phyloP scores from a whole-genome alignment of 768 basidiomycete genomes.

The Lyophyllum decastes region DNA sequence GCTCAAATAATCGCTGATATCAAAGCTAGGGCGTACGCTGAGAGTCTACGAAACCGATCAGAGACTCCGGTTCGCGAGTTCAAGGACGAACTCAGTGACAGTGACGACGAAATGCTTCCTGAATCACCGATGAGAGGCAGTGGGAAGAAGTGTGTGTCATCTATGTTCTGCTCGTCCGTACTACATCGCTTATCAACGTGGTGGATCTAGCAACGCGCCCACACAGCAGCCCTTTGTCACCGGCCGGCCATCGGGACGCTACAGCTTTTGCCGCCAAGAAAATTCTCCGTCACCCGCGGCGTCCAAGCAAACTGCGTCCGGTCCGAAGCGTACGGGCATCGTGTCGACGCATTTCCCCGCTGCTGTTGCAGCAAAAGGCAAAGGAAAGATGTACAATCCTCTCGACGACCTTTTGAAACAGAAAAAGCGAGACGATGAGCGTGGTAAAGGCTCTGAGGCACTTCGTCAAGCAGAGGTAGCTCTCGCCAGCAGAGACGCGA shows the following conservation, averaged over 20 bases:
- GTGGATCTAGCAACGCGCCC: not conserved
- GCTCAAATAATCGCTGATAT: constrained; percentile 64
- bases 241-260: not conserved
- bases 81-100: constrained; percentile 48
- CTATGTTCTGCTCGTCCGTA: not conserved
- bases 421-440: constrained; percentile 41
- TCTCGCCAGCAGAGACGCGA: constrained; percentile 28
- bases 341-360: constrained; percentile 8
- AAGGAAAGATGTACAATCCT: constrained; percentile 40
- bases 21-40: constrained; percentile 59
- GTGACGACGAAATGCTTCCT: constrained; percentile 44
- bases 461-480: constrained; percentile 47
- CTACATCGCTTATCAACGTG: not conserved
- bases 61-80: constrained; percentile 33
- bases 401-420: constrained; percentile 57
- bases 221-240: not conserved
- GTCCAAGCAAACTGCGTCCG: not conserved
- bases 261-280: constrained; percentile 9
- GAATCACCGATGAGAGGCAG: constrained; percentile 16
- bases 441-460: constrained; percentile 41
- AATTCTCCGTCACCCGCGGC: constrained; percentile 12
- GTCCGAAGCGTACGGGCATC: constrained; percentile 10
- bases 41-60: constrained; percentile 46
- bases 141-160: constrained; percentile 10
- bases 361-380: constrained; percentile 14